phyloP scores from a whole-genome alignment of 495 filamentous ascomycete genomes.

The Cenococcum geophilum region DNA sequence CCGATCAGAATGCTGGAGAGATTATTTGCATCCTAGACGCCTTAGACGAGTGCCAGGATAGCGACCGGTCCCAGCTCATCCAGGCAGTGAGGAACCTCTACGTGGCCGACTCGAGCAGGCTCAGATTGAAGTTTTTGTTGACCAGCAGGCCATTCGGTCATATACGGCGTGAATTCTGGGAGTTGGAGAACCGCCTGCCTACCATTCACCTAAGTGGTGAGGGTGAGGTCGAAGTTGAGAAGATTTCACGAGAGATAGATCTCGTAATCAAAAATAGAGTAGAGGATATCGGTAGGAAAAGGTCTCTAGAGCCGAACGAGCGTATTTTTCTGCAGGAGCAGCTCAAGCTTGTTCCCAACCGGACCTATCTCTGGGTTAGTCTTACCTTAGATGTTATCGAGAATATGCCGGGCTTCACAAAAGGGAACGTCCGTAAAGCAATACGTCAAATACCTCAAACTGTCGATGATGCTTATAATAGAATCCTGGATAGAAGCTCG shows the following conservation, averaged over 20 bases:
- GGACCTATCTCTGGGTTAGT: neutral
- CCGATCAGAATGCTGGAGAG: conserved; percentile 39
- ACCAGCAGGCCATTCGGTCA: conserved; percentile 46
- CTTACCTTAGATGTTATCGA: neutral
- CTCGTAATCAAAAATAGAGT: neutral
- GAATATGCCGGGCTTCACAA: no score
- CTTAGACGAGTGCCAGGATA: conserved; percentile 39
- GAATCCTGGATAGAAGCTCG: neutral
- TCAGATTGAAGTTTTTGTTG: conserved; percentile 43
- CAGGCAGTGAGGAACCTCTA: conserved; percentile 20
- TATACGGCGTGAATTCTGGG: conserved; percentile 26
- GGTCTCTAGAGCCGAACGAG: neutral
- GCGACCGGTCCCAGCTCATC: conserved; percentile 20
- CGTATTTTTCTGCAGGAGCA: neutral
- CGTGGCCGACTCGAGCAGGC: neutral
- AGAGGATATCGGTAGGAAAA: neutral
- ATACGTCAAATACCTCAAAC: neutral
- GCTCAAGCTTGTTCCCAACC: neutral
- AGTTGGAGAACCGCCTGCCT: neutral
- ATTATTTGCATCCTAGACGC: conserved; percentile 49
- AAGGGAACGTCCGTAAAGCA: no score
- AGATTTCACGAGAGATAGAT: neutral
- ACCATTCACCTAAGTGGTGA: neutral
- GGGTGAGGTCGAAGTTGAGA: neutral
- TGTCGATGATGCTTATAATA: neutral